These are phyloP conservation scores for Meira nashicola DNA, from an alignment of 1,284 basidiomycete genomes.

Conservation along the genomic window DNA sequence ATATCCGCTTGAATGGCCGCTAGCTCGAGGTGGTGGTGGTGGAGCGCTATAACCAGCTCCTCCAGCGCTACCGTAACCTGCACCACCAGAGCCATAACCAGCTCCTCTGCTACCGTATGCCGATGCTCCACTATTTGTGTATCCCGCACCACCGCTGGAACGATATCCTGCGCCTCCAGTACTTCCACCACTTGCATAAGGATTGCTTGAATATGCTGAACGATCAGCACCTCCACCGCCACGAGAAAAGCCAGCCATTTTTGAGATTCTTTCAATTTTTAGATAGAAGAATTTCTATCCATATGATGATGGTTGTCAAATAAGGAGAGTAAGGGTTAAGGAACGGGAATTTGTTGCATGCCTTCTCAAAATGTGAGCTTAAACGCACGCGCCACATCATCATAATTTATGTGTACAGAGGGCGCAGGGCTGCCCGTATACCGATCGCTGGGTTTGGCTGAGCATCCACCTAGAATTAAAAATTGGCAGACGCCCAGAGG, in stretches of 20 bases:
- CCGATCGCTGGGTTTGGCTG: too few relatives aligned
- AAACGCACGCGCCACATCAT: not conserved
- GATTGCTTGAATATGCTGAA: constrained; percentile 5
- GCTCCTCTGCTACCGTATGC: not conserved
- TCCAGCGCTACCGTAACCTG: not conserved
- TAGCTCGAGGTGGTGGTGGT: too few relatives aligned
- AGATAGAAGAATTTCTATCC: not conserved
- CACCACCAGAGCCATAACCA: not conserved
- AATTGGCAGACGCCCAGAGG: too few relatives aligned
- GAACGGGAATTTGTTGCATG: not conserved
- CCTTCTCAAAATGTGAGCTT: not conserved
- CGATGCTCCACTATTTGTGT: not conserved
- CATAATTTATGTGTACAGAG: not conserved
- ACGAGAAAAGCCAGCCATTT: constrained; percentile 3
- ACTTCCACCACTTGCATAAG: not conserved
- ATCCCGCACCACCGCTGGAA: constrained; percentile 1
- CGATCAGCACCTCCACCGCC: constrained; percentile 4
- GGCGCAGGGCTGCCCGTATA: too few relatives aligned
- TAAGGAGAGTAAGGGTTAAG: not conserved
- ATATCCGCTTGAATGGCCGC: too few relatives aligned
- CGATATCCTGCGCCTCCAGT: constrained; percentile 5
- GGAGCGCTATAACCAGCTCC: too few relatives aligned
- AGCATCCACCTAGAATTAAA: too few relatives aligned
- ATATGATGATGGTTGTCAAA: not conserved
- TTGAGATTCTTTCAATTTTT: not conserved